Evolutionary conservation across 495 filamentous ascomycete genomes (phyloP).

Genomic region (Penicillium lividum): DNA sequence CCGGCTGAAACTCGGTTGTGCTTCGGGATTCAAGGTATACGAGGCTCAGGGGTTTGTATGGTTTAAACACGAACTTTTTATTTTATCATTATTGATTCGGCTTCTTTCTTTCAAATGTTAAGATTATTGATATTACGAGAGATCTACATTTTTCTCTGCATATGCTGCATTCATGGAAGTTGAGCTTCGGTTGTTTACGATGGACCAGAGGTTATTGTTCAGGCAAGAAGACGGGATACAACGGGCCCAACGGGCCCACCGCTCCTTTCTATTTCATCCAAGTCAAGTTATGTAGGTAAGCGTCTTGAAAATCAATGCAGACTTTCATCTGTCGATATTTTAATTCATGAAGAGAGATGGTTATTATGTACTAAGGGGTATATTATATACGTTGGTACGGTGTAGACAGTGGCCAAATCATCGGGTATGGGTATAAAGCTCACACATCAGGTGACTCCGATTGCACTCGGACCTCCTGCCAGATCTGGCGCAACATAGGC

Average conservation of each 20-base stretch:
- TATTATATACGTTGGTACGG: background rate
- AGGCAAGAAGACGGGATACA: no score
- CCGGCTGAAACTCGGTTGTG: conserved; percentile 15
- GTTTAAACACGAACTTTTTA: no score
- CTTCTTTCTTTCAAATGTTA: no score
- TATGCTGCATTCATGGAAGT: no score
- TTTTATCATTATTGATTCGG: no score
- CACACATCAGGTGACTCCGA: conserved; percentile 10
- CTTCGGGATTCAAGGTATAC: background rate
- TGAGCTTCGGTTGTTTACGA: no score
- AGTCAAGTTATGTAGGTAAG: background rate
- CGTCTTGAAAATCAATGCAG: background rate
- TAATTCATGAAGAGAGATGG: background rate
- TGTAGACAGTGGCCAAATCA: background rate
- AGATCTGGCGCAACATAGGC: conserved; percentile 35
- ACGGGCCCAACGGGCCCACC: no score
- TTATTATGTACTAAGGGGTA: conserved; percentile 5
- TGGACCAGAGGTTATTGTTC: no score
- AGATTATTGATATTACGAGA: no score
- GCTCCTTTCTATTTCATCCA: no score
- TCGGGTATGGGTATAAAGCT: conserved; percentile 4
- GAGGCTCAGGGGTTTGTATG: no score
- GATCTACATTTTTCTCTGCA: no score
- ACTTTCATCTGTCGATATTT: background rate
- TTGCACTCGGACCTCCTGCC: conserved; percentile 38